Evolutionary conservation across 495 filamentous ascomycete genomes (phyloP).

Genomic region (Aspergillus wentii): DNA sequence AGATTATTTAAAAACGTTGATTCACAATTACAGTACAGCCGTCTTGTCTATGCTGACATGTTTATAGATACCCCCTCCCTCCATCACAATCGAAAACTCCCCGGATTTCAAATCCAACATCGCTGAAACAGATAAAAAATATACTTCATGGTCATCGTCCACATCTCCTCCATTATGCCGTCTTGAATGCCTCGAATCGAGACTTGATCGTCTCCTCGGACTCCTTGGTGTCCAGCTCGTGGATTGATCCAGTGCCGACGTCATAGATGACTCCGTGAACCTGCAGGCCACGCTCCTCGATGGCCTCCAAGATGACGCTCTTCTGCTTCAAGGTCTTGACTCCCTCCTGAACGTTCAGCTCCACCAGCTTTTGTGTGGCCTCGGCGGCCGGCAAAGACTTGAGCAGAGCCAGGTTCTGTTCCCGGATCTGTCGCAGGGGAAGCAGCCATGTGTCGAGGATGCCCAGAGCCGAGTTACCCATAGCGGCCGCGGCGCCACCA

Average conservation of each 20-base stretch:
- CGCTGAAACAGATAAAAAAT: too few species aligned
- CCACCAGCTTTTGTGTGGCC: slow-evolving; percentile 51
- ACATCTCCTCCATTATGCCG: too few species aligned
- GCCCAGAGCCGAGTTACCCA: slow-evolving; percentile 64
- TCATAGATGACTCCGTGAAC: slow-evolving; percentile 73
- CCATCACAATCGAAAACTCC: too few species aligned
- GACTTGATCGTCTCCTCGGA: slow-evolving; percentile 33
- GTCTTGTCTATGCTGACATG: too few species aligned
- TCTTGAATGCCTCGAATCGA: slow-evolving; percentile 39
- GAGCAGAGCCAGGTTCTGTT: slow-evolving; percentile 35
- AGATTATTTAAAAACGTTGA: too few species aligned
- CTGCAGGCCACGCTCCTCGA: slow-evolving; percentile 62
- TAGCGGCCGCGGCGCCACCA: slow-evolving; percentile 68
- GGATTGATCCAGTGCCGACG: slow-evolving; percentile 53
- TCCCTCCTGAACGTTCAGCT: slow-evolving; percentile 67
- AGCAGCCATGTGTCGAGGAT: slow-evolving; percentile 81
- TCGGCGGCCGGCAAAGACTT: slow-evolving; percentile 48
- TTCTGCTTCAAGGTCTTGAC: slow-evolving; percentile 59
- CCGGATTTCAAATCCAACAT: too few species aligned
- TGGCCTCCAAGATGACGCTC: slow-evolving; percentile 55
- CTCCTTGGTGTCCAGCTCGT: slow-evolving; percentile 48
- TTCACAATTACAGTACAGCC: too few species aligned
- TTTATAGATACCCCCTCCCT: too few species aligned
- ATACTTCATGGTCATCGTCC: too few species aligned
- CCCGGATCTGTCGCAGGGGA: slow-evolving; percentile 61